Conservation (phyloP, 192 early-diverging fungal genomes). For the Fimicolochytrium jonesii region DNA sequence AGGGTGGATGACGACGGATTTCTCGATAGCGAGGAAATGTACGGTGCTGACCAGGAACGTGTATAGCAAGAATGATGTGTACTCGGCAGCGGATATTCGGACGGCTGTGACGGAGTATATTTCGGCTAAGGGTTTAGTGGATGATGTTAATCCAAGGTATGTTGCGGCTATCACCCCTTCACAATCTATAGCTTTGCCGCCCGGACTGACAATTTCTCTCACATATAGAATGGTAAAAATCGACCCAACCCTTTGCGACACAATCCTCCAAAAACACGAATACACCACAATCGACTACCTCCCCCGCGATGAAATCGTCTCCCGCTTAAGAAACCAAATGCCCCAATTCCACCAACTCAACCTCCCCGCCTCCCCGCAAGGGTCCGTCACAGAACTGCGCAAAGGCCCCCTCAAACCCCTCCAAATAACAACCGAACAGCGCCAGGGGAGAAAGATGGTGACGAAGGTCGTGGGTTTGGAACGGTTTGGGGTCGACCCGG, state of each 20-base stretch:
- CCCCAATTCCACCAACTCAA: slow-evolving; percentile 47
- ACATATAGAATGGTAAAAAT: slow-evolving; percentile 58
- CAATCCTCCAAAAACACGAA: slow-evolving; percentile 65
- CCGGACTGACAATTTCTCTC: slow-evolving; percentile 12
- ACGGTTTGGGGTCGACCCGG: slow-evolving; percentile 56
- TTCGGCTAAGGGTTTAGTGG: slow-evolving; percentile 53
- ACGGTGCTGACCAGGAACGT: too few species aligned
- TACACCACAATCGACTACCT: slow-evolving; percentile 49
- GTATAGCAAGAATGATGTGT: slow-evolving; percentile 53
- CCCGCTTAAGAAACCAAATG: slow-evolving; percentile 38
- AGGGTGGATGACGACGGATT: too few species aligned
- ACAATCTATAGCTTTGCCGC: neutral
- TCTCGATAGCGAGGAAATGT: too few species aligned
- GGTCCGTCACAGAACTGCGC: slow-evolving; percentile 36
- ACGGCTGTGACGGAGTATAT: slow-evolving; percentile 60
- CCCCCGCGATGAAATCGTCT: slow-evolving; percentile 55
- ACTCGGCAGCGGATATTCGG: slow-evolving; percentile 56
- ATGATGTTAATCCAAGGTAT: slow-evolving; percentile 24
- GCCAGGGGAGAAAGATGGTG: slow-evolving; percentile 61
- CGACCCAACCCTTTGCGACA: slow-evolving; percentile 62
- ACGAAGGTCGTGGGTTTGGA: slow-evolving; percentile 66
- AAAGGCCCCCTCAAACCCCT: slow-evolving; percentile 50
- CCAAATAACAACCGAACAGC: slow-evolving; percentile 51
- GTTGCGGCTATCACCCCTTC: slow-evolving; percentile 4
- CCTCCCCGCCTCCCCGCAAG: too few species aligned